Evolutionary conservation across 176 grass and related monocot genomes (phyloP), one percentile per base, ranked within the genome.

Genomic region (Bonia amplexicaulis): DNA sequence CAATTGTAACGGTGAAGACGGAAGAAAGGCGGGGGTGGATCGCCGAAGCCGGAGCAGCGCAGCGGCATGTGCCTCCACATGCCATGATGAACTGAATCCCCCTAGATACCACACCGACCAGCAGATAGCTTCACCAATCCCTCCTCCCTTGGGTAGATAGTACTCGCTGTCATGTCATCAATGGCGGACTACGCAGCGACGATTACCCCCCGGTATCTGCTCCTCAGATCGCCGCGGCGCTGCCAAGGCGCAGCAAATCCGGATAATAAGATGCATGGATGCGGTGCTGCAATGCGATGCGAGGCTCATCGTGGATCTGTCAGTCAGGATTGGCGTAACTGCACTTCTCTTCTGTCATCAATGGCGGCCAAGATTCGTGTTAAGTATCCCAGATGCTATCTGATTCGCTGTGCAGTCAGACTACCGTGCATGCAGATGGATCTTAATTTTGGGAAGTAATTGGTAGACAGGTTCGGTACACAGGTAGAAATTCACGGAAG

Each of bases 11-110:
- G 22, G 3, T 23, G 55, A 58, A 22, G 19, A 9, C 53, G 1
- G 19, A 57, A 58, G 55, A 58, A n/a, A 58, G 22, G 20, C 54
- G 33, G 3, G 33, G 3, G 2, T 2, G 3, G 1, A 37, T 37
- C 35, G 61, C 40, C 55, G 69, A 44, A 20, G 39, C 71, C 26
- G 13, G 46, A 40, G 70, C 59, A 79, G 35, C 66, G 65, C 74
- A 26, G 40, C 26, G 25, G 81, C 90, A 92, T 94, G 93, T 90
- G 87, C 74, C 49, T 41, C 84, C 92, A 94, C 90, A 92, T 92
- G 90, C 78, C 78, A 88, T 80, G 79, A 94, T 89, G 74, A 83
- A 68, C 41, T 59, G 46, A 81, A 80, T 74, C 62, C 66, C 39
- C 68, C 64, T 26, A 47, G 66, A 89, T 85, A 49, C 71, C 33